Evolutionary conservation across 306 rosid genomes (phyloP), one percentile per base, ranked within the genome.

Genomic region (Gleditsia sinensis): DNA sequence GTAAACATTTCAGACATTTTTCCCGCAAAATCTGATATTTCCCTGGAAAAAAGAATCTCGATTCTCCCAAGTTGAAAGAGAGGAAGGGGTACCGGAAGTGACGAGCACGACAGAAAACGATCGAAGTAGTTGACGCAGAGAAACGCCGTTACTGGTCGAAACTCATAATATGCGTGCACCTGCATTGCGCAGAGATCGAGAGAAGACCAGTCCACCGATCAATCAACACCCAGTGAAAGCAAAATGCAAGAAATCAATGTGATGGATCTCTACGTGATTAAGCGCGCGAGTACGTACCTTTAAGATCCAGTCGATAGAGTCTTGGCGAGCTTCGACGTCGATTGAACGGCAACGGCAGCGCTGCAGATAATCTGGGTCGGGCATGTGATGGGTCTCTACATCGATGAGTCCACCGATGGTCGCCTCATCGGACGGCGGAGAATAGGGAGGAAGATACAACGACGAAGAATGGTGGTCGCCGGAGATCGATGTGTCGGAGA

Each of bases 281-380:
- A 28, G 70, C 12, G 20, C 23, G 37, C 11, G 7, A 2, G 3
- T 24, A 24, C 17, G 39, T 63, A 82, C 91, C 87, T 83, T 89
- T 11, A 92, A 68, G 87, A 92, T 89, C 97, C 97, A 92, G 84
- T 80, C 83, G 73, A 92, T 81, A 67, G 93, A 82, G 77, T 89
- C 88, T 9, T 76, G 82, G 9, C 96, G 97, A 25, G 84, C 78
- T 2, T 82, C 80, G 53, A 75, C 30, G 81, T 86, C 90, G 50
- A 84, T 64, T 23, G 70, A 54, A 10, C 87, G 84, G 75, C 81
- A 65, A 24, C 86, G 84, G 72, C 77, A 83, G 4, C 86, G 84
- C 16, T 61, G 75, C 23, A 83, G 67, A 37, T 92, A 89, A 55
- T 80, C 75, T 0, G 74, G 27, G 56, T 77, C 63, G 19, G 93